phyloP scores from a whole-genome alignment of 768 basidiomycete genomes.

The Naganishia vishniacii region DNA sequence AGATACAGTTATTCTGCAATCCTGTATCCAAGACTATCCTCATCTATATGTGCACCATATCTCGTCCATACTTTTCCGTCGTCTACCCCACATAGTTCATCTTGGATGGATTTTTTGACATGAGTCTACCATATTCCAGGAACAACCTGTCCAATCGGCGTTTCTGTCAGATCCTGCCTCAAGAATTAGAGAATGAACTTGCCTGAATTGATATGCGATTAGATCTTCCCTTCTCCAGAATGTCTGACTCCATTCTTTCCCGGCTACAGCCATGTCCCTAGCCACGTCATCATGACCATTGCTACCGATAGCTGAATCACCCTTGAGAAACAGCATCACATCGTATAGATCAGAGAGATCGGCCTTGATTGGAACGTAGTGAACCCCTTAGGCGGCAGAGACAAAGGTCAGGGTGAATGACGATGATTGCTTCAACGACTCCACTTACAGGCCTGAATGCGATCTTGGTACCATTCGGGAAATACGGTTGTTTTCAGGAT shows the following conservation, averaged over 20 bases:
- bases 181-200: slow-evolving; percentile 10
- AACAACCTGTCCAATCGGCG: slow-evolving; percentile 33
- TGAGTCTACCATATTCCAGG: slow-evolving; percentile 42
- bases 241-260: slow-evolving; percentile 47
- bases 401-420: background rate
- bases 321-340: slow-evolving; percentile 44
- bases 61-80: too few species aligned
- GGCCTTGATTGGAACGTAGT: slow-evolving; percentile 49
- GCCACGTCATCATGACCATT: slow-evolving; percentile 48
- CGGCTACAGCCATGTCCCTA: slow-evolving; percentile 47
- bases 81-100: slow-evolving; percentile 11
- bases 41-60: too few species aligned
- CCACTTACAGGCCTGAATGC: slow-evolving; percentile 37
- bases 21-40: too few species aligned
- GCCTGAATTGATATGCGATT: slow-evolving; percentile 46
- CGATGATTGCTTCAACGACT: background rate
- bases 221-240: slow-evolving; percentile 49
- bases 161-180: background rate
- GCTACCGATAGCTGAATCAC: slow-evolving; percentile 34
- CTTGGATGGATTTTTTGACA: slow-evolving; percentile 31
- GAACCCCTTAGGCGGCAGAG: slow-evolving; percentile 33
- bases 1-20: too few species aligned
- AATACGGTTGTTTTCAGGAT: slow-evolving; percentile 48
- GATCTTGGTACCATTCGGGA: slow-evolving; percentile 45
- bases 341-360: slow-evolving; percentile 51